phyloP scores from a whole-genome alignment of 2,329 filamentous ascomycete genomes.

The Colletotrichum abscissum region DNA sequence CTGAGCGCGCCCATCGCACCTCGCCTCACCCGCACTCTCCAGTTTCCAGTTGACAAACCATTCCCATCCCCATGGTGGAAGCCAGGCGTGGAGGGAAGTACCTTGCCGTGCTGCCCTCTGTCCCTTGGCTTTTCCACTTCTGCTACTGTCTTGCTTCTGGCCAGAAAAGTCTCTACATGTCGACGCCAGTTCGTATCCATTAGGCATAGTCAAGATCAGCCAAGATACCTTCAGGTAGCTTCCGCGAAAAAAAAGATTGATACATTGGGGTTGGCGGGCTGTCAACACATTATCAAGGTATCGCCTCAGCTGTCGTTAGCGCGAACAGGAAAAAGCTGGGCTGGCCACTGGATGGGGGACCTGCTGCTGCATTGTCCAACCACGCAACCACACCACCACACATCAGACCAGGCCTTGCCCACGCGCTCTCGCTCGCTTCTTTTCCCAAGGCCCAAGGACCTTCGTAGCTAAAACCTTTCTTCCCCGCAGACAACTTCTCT shows the following conservation, averaged over 20 bases:
- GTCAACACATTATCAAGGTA: background rate
- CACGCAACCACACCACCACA: conserved; percentile 30
- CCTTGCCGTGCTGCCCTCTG: background rate
- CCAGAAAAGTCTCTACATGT: background rate
- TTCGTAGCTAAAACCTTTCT: conserved; percentile 35
- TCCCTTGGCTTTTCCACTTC: too few species aligned
- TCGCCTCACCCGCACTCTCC: conserved; percentile 20
- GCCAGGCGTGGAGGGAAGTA: background rate
- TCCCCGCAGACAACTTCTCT: conserved; percentile 29
- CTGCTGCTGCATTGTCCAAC: conserved; percentile 27
- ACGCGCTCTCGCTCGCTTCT: conserved; percentile 10
- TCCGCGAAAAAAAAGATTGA: background rate
- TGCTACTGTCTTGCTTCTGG: background rate
- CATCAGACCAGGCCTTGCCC: conserved; percentile 26
- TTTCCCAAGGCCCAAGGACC: conserved; percentile 1
- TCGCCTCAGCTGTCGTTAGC: background rate
- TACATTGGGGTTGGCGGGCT: background rate
- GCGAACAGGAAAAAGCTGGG: conserved; percentile 25
- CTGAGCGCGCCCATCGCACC: conserved; percentile 10
- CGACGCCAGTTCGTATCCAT: background rate
- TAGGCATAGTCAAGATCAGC: background rate
- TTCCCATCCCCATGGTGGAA: background rate
- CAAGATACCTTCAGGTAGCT: background rate
- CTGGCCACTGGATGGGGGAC: conserved; percentile 4
- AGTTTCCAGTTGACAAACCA: background rate